Evolutionary conservation across 1,284 basidiomycete species (phyloP).

Genomic region (Rhodotorula sp.): DNA sequence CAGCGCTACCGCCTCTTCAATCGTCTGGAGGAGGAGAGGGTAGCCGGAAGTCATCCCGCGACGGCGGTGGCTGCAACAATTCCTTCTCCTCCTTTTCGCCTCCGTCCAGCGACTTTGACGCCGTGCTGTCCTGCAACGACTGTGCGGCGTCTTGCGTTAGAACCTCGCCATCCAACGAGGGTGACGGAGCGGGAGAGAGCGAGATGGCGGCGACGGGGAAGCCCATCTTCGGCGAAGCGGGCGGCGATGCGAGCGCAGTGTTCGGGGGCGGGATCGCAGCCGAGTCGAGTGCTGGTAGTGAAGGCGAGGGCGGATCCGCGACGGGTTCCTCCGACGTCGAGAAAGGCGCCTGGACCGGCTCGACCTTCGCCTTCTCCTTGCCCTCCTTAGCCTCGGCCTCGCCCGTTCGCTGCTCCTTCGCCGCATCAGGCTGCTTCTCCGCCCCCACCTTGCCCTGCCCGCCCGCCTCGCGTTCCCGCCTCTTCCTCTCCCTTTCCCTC

Average conservation of each 20-base stretch:
- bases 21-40: no score
- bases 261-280: slow-evolving; percentile 1
- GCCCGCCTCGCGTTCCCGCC: not conserved
- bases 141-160: no score
- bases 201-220: not conserved
- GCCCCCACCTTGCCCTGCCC: not conserved
- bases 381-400: not conserved
- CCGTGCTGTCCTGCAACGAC: not conserved
- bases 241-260: slow-evolving; percentile 6
- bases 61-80: no score
- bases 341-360: no score
- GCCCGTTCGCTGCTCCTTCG: not conserved
- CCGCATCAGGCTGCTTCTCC: not conserved
- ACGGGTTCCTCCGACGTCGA: not conserved
- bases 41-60: no score
- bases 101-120: not conserved
- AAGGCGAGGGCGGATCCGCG: not conserved
- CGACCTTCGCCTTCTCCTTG: not conserved
- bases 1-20: no score
- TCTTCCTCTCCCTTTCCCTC: not conserved
- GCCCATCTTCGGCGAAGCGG: slow-evolving; percentile 1
- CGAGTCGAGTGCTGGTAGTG: not conserved
- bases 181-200: not conserved
- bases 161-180: not conserved
- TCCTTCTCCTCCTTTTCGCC: not conserved